Base-by-base conservation (phyloP, 805 yeast species). In the Candida mattraensis region DNA sequence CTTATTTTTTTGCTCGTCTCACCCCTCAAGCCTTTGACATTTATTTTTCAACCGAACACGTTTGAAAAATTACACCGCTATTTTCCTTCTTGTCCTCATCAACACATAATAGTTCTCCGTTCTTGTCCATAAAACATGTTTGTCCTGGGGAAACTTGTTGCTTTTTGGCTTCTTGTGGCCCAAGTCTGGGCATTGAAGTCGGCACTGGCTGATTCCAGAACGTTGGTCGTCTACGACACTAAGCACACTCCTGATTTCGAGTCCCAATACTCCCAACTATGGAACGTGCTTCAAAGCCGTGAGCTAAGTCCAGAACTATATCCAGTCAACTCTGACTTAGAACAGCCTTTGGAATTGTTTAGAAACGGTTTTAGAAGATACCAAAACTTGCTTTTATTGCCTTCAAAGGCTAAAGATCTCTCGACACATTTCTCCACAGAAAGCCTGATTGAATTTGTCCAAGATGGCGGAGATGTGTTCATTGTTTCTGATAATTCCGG, bases 401-500 rank as follows among this genome's bases (percentile, higher is more conserved):
- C 91, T 11, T 63, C 76, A 5, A 70, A 76, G 42, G 64, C 72
- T 27, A 78, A 55, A 47, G 57, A 56, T 16, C 44, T 73, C 3
- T 62, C 66, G 12, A 51, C 52, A 27, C 58, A 58, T 16, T 56
- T 83, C 19, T 57, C 70, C 11, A 67, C 74, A 9, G 57, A 64
- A n/a, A 58, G 64, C 7, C 60, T 93, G 41, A 56, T 87, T 27
- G 67, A 76, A 24, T 87, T 80, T 51, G 67, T 80, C 45, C 60
- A 73, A 44, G 69, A 66, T 10, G 87, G 91, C 30, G 96, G 96
- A 42, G 84, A 88, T 56, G 57, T 93, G 7, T 52, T 93, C 12
- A 74, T 80, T 10, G 66, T 87, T 10, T 72, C 83, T 0, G 62
- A 72, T 24, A 73, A 80, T 15, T 45, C 50, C 7, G 75, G 73